Evolutionary conservation across 108 stramenopile species (phyloP), one percentile per base, ranked within the genome.

Genomic region (Conticribra weissflogii): DNA sequence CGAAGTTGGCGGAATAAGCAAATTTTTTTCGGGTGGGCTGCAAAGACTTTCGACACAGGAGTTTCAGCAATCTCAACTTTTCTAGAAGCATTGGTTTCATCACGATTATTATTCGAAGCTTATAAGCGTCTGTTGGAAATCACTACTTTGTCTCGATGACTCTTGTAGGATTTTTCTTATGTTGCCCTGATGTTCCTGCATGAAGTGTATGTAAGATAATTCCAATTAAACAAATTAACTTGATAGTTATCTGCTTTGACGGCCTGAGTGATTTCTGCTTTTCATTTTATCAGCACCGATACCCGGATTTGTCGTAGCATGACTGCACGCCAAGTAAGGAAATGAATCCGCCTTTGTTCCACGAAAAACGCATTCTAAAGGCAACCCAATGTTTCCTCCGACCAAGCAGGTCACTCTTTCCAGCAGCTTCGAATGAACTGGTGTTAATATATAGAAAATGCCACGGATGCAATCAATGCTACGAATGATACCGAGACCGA

Each of bases 401-500:
- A 76, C 78, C n/a, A 91, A 66, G 15, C 85, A 60, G 14, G 64
- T 69, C 15, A 77, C 72, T 33, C 80, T 76, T 48, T 44, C 23
- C 3, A 63, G 59, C 19, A 89, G 64, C 3, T 30, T 33, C 9
- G 64, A 68, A 63, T 78, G 63, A 7, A 86, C 68, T n/a, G 93
- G 90, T 8, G 90, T 88, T 24, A 94, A 60, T 14, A 94, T 76
- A 65, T 84, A 90, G 18, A 88, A 82, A 4, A 88, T 49, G 17
- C 74, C 62, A n/a, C 74, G 56, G 9, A 22, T 44, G 29, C 60
- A 56, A 79, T 94, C 93, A 56, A 94, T 85, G 63, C 85, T 83
- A 41, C 93, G 88, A 48, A 94, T 77, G 18, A 94, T 82, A 5
- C 93, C 93, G 28, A 88, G 76, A 12, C 93, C 93, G 23, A 87